A percentile compares a stretch with the other conserved stretches of the same genome.
phyloP scores from a whole-genome alignment of 306 rosid genomes.

The Acmispon strigosus region DNA sequence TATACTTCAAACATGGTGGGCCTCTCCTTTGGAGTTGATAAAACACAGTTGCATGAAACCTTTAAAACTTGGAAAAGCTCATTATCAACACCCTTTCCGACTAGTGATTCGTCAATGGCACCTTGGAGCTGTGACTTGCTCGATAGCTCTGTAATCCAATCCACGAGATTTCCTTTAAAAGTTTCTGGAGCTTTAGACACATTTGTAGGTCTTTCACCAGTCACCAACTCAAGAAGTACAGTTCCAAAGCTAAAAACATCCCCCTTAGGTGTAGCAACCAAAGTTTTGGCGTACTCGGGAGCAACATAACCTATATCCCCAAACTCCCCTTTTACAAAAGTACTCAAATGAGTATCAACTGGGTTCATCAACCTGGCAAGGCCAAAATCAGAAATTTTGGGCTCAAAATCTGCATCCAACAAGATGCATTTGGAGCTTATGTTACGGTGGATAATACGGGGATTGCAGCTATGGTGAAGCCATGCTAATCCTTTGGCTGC shows the following conservation, averaged over 20 bases:
- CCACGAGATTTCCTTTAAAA: constrained; percentile 79
- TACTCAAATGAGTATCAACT: constrained; percentile 89
- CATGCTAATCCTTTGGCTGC: constrained; percentile 95
- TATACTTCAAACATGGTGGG: constrained; percentile 95
- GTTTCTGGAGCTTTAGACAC: constrained; percentile 67
- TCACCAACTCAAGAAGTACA: constrained; percentile 90
- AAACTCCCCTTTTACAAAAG: constrained; percentile 90
- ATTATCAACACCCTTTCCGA: constrained; percentile 50
- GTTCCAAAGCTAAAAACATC: constrained; percentile 87
- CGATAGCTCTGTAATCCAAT: constrained; percentile 58
- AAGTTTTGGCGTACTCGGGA: constrained; percentile 82
- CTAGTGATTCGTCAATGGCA: constrained; percentile 59
- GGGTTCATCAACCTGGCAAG: constrained; percentile 97
- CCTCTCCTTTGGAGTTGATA: constrained; percentile 62
- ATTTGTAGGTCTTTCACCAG: constrained; percentile 73
- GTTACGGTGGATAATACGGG: constrained; percentile 88
- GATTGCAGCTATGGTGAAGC: constrained; percentile 96
- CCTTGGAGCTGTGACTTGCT: constrained; percentile 41
- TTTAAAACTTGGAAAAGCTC: constrained; percentile 92
- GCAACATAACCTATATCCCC: constrained; percentile 95
- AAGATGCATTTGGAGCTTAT: constrained; percentile 90
- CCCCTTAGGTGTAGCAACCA: constrained; percentile 91
- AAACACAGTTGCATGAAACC: constrained; percentile 73
- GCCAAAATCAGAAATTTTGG: constrained; percentile 89
- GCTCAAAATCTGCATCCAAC: constrained; percentile 68